phyloP scores from a whole-genome alignment of 1,284 basidiomycete genomes.

The Leccinum brunneo-olivaceum region DNA sequence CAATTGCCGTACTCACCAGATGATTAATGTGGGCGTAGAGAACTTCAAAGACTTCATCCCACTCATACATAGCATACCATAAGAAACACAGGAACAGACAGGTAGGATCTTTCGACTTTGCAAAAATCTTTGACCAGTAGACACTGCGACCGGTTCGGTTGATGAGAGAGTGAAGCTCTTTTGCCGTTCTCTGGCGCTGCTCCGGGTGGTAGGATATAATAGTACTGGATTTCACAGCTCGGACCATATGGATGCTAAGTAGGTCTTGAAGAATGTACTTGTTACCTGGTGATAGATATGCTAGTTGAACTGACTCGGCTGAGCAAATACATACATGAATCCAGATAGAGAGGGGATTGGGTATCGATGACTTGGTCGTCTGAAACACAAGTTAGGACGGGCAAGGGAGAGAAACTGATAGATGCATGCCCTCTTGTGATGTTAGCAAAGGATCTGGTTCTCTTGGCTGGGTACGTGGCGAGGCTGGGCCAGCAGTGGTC shows the following conservation, averaged over 20 bases:
- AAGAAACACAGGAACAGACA: constrained; percentile 43
- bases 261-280: constrained; percentile 39
- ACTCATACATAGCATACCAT: constrained; percentile 52
- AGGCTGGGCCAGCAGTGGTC: not conserved
- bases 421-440: constrained; percentile 6
- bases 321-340: constrained; percentile 16
- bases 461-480: not conserved
- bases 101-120: constrained; percentile 40
- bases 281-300: constrained; percentile 13
- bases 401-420: not conserved
- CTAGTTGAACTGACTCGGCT: not conserved
- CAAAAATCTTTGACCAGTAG: constrained; percentile 49
- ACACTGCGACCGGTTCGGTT: constrained; percentile 43
- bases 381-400: constrained; percentile 10
- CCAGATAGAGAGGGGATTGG: constrained; percentile 23
- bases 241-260: constrained; percentile 45
- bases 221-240: constrained; percentile 33
- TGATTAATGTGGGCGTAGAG: constrained; percentile 40
- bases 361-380: constrained; percentile 26
- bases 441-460: not conserved
- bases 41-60: constrained; percentile 48
- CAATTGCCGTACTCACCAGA: constrained; percentile 28
- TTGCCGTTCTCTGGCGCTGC: constrained; percentile 31
- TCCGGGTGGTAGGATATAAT: constrained; percentile 43
- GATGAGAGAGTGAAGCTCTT: constrained; percentile 35